Base-by-base conservation (phyloP, 1,284 basidiomycete genomes). In the Cronartium ribicola region DNA sequence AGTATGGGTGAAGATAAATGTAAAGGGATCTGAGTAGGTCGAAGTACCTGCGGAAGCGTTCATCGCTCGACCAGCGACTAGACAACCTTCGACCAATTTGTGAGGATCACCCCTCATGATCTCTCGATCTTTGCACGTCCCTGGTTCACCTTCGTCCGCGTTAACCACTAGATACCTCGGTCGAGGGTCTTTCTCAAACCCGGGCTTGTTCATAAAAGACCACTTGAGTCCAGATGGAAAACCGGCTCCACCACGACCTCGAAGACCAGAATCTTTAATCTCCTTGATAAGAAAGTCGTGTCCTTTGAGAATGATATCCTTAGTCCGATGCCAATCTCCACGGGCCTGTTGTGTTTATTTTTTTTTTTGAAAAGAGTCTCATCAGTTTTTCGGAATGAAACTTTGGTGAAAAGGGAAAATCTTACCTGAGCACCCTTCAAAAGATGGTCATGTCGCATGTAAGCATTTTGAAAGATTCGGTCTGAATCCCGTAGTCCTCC, bases 121-220 rank as follows among this genome's bases (percentile, higher is more conserved):
- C 83, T 98, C 95, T 64, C 95, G 90, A 83, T 98, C 95, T 84
- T 98, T 98, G 87, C 95, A 98, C 2, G 96, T 98, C 41, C 95
- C 95, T 0, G 95, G 96, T 83, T 98, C 95, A 76, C 95, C 95
- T 84, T 98, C 95, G 81, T 98, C 95, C 57, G 95, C 95, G 82
- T 98, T 98, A 80, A 98, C 91, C 76, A 98, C 95, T 17, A 98
- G 88, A 82, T 98, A 98, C 61, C 95, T 89, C 17, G 94, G 94
- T 75, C 93, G 86, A 76, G 87, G 87, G 81, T 98, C 95, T 81
- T 93, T 91, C 84, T 98, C 89, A 94, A 95, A 98, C 59, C 90
- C 90, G 40, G 94, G 95, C 84, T 98, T 98, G 85, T 98, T 97
- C 90, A 95, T 98, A 83, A 98, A 97, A 81, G 79, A 80, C 95